Conservation (phyloP, 73 alveolate genomes). For the Diophrys sp. region DNA sequence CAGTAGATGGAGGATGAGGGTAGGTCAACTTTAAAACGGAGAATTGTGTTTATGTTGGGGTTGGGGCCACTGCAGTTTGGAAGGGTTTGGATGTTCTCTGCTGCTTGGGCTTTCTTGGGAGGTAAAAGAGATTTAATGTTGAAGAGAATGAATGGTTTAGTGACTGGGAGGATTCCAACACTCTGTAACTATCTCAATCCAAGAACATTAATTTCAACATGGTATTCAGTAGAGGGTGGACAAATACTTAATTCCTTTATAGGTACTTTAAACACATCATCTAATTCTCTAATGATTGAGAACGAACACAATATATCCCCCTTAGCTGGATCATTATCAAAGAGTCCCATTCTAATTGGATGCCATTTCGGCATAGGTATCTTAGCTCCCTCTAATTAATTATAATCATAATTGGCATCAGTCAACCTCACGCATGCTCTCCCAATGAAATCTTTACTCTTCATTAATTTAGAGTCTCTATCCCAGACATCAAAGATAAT, state of each 20-base stretch:
- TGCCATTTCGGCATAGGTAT: conserved; percentile 85
- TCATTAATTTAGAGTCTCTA: conserved; percentile 48
- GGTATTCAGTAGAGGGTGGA: conserved; percentile 67
- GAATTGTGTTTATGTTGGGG: conserved; percentile 88
- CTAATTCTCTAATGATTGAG: conserved; percentile 52
- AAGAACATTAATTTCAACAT: conserved; percentile 78
- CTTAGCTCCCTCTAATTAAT: conserved; percentile 50
- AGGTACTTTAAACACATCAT: conserved; percentile 14
- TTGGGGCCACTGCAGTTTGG: conserved; percentile 95
- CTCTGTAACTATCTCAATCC: conserved; percentile 83
- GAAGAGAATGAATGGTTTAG: conserved; percentile 88
- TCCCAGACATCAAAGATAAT: conserved; percentile 71
- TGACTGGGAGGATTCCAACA: conserved; percentile 85
- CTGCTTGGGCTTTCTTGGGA: conserved; percentile 43
- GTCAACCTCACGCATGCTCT: conserved; percentile 64
- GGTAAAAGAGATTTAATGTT: conserved; percentile 67
- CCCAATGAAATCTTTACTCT: conserved; percentile 67
- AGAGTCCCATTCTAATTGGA: conserved; percentile 76
- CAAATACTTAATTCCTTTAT: conserved; percentile 23
- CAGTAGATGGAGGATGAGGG: conserved; percentile 82
- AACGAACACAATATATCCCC: conserved; percentile 81
- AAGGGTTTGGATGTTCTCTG: conserved; percentile 77
- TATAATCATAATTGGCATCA: conserved; percentile 52
- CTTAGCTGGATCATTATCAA: conserved; percentile 62
- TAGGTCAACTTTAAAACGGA: conserved; percentile 74